Percentiles rank a stretch among this genome's conserved stretches.
These are phyloP conservation scores for Neurospora sp. DNA, from an alignment of 495 filamentous ascomycete species.

Conservation along the genomic window DNA sequence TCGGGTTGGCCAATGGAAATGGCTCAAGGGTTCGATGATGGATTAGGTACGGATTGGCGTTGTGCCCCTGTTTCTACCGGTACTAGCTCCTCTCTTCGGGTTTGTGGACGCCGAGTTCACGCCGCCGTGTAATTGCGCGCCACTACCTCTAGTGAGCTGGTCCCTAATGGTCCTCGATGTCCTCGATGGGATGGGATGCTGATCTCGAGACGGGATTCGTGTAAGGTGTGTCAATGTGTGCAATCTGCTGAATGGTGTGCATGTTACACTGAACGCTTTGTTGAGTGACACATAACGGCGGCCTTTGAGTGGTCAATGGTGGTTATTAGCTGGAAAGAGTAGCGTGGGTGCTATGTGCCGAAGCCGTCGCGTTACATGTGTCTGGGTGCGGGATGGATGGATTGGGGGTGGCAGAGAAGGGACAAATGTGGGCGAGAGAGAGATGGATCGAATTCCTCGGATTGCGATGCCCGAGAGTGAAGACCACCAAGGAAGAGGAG, in stretches of 20 bases:
- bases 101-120: neutral
- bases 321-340: neutral
- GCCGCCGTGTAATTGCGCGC: neutral
- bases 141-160: neutral
- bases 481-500: neutral
- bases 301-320: conserved; percentile 15
- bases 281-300: conserved; percentile 11
- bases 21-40: neutral
- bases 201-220: neutral
- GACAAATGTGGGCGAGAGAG: neutral
- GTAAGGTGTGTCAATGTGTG: neutral
- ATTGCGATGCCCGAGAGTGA: neutral
- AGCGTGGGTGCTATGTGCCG: neutral
- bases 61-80: neutral
- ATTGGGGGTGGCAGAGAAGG: neutral
- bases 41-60: neutral
- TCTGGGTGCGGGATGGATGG: neutral
- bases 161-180: neutral
- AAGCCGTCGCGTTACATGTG: neutral
- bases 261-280: conserved; percentile 1
- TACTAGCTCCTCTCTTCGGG: neutral
- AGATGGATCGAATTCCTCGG: neutral
- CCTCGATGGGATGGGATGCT: neutral
- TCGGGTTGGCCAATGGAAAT: neutral
- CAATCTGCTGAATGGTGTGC: neutral